These are phyloP conservation scores for Podila clonocystis DNA, from an alignment of 192 early-diverging fungal genomes.

Conservation along the genomic window DNA sequence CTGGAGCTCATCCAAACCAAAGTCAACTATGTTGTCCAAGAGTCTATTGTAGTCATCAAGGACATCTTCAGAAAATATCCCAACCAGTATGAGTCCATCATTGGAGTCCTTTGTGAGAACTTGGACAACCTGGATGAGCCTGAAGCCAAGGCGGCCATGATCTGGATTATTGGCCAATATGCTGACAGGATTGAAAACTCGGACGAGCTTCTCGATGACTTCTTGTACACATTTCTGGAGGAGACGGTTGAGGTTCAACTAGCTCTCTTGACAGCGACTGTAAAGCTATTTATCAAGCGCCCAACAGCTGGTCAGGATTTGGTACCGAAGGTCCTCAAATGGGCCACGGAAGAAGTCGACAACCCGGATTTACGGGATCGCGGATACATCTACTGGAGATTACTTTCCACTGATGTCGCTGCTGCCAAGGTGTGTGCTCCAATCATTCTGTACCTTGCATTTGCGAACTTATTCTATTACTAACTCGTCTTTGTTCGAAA, in stretches of 20 bases:
- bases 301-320: constrained; percentile 92
- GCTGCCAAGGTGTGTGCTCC: constrained; percentile 72
- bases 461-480: background rate
- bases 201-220: constrained; percentile 86
- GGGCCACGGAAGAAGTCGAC: constrained; percentile 93
- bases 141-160: constrained; percentile 98
- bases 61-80: constrained; percentile 99
- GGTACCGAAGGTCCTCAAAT: constrained; percentile 93
- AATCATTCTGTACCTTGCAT: background rate
- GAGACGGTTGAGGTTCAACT: constrained; percentile 94
- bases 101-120: constrained; percentile 93
- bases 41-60: constrained; percentile 97
- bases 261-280: constrained; percentile 91
- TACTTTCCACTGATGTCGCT: constrained; percentile 94
- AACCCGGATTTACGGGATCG: constrained; percentile 98
- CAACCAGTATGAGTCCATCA: constrained; percentile 95
- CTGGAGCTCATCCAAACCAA: constrained; percentile 95
- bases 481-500: background rate
- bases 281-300: constrained; percentile 96
- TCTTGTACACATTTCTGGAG: constrained; percentile 90
- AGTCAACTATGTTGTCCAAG: constrained; percentile 98
- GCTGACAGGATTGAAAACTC: constrained; percentile 97
- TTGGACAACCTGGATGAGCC: constrained; percentile 96
- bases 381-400: constrained; percentile 97
- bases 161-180: constrained; percentile 99